Conservation (phyloP, 2,329 filamentous ascomycete species). For the Colletotrichum musae region DNA sequence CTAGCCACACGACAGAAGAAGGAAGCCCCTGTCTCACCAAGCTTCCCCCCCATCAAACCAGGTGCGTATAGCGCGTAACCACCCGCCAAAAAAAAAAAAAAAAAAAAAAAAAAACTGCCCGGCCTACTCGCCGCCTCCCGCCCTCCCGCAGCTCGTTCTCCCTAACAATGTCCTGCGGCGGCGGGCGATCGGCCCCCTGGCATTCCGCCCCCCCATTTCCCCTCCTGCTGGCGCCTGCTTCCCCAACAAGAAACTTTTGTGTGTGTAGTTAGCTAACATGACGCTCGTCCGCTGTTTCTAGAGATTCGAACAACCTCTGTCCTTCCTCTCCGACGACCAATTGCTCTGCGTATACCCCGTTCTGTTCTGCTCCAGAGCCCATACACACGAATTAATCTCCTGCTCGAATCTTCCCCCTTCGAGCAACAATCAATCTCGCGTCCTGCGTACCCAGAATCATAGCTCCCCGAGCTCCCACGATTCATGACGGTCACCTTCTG, state of each 20-base stretch:
- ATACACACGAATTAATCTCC: conserved; percentile 35
- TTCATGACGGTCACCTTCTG: conserved; percentile 42
- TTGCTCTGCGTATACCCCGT: conserved; percentile 37
- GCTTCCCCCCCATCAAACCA: conserved; percentile 28
- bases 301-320: conserved; percentile 40
- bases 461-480: conserved; percentile 38
- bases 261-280: conserved; percentile 18
- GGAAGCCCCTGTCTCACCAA: conserved; percentile 35
- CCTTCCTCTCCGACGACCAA: conserved; percentile 31
- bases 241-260: conserved; percentile 40
- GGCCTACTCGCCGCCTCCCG: background rate
- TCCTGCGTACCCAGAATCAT: conserved; percentile 8
- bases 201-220: conserved; percentile 25
- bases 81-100: too few species aligned
- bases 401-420: conserved; percentile 38
- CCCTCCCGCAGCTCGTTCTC: conserved; percentile 12
- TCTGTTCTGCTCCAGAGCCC: conserved; percentile 35
- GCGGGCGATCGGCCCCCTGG: conserved; percentile 31
- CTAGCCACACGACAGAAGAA: conserved; percentile 38
- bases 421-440: conserved; percentile 25
- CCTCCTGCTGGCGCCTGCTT: conserved; percentile 14
- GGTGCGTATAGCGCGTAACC: conserved; percentile 20
- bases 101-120: background rate
- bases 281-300: conserved; percentile 20
- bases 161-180: conserved; percentile 21